Percentiles rank a stretch among this genome's conserved stretches.
These are phyloP conservation scores for Eucalyptus regnans DNA, from an alignment of 345 rosid genomes.

Conservation along the genomic window DNA sequence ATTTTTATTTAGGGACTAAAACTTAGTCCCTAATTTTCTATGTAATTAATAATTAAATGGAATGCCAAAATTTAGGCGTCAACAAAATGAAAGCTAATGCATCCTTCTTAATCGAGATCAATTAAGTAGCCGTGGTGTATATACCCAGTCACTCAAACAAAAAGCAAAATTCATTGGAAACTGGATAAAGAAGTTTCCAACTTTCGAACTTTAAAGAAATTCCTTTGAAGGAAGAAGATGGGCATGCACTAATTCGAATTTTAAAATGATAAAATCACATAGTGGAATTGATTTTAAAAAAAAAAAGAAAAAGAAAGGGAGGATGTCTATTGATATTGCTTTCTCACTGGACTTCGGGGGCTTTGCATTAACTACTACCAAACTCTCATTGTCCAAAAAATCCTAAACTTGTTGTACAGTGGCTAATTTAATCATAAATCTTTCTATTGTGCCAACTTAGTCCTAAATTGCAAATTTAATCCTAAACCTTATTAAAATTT, in stretches of 20 bases:
- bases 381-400: not conserved
- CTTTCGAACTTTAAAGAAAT: not conserved
- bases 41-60: no score
- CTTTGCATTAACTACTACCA: not conserved
- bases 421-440: not conserved
- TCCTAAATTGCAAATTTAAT: no score
- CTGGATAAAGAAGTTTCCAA: not conserved
- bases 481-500: not conserved
- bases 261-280: not conserved
- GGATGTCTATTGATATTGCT: not conserved
- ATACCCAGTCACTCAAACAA: not conserved
- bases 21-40: no score
- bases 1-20: not conserved
- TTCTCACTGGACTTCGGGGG: not conserved
- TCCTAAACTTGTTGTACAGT: accelerated
- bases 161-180: not conserved
- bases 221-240: not conserved
- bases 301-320: not conserved
- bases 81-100: not conserved
- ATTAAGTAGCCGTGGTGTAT: not conserved
- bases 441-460: no score
- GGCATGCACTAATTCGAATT: not conserved
- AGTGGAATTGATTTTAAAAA: not conserved
- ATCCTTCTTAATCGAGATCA: not conserved
- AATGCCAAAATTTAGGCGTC: no score